Evolutionary conservation across 2,329 filamentous ascomycete genomes (phyloP).

Genomic region (Parastagonospora avenae): DNA sequence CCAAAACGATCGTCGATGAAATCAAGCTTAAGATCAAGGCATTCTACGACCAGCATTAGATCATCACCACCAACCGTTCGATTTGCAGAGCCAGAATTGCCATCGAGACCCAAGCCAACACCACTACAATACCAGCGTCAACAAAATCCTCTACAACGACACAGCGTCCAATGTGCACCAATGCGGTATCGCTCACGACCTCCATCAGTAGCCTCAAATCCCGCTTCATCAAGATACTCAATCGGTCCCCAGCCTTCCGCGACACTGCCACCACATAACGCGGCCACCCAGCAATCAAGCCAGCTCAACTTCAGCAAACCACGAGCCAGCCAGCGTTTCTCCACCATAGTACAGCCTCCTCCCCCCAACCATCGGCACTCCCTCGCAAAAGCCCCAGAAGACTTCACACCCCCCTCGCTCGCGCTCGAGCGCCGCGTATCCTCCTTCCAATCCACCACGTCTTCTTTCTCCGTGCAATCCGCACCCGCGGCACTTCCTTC

Average conservation of each 20-base stretch:
- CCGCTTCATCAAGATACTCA: conserved; percentile 9
- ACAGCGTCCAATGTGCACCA: conserved; percentile 11
- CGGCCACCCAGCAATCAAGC: conserved; percentile 9
- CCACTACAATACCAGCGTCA: conserved; percentile 5
- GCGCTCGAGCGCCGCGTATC: conserved; percentile 16
- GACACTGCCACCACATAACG: conserved; percentile 9
- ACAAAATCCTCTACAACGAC: conserved; percentile 4
- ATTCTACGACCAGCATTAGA: conserved; percentile 17
- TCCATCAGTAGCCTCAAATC: conserved; percentile 6
- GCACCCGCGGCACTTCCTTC: conserved; percentile 17
- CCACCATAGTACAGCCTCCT: conserved; percentile 10
- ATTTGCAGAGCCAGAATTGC: conserved; percentile 27
- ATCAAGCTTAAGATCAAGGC: conserved; percentile 24
- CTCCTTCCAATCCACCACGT: conserved; percentile 27
- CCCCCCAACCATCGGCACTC: conserved; percentile 20
- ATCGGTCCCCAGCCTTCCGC: conserved; percentile 4
- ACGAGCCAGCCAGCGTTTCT: conserved; percentile 17
- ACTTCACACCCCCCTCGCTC: conserved; percentile 17
- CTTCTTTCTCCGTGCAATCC: conserved; percentile 21
- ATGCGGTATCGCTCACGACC: conserved; percentile 9
- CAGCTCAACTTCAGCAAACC: conserved; percentile 6
- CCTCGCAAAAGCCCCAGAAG: conserved; percentile 18
- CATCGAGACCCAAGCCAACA: conserved; percentile 6
- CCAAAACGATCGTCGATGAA: conserved; percentile 27
- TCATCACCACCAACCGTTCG: conserved; percentile 29